Conservation (phyloP, 306 rosid genomes). For the Senna siamea region DNA sequence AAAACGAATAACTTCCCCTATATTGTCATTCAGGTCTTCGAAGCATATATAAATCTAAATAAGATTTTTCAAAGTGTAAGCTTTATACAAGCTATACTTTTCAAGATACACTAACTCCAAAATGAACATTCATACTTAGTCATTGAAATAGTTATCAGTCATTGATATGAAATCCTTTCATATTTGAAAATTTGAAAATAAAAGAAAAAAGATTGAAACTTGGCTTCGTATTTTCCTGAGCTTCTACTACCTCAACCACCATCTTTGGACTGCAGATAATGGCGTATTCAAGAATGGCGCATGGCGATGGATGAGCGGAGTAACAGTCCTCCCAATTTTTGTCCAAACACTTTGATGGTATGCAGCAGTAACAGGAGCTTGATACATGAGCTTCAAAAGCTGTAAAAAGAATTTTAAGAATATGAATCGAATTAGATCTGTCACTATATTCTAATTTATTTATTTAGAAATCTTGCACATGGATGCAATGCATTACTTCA, state of each 20-base stretch:
- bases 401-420: conserved; percentile 34
- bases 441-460: neutral
- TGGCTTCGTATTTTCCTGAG: neutral
- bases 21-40: too few relatives aligned
- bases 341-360: conserved; percentile 92
- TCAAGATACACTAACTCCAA: neutral
- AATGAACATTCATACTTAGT: neutral
- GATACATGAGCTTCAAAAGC: conserved; percentile 95
- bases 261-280: conserved; percentile 73
- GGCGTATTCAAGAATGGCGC: conserved; percentile 77
- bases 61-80: too few relatives aligned
- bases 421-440: neutral
- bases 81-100: neutral
- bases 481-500: neutral
- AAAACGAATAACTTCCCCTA: too few relatives aligned
- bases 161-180: neutral
- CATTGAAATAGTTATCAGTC: neutral
- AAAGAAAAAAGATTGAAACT: neutral
- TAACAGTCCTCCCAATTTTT: conserved; percentile 61
- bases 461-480: conserved; percentile 1
- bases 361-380: conserved; percentile 77
- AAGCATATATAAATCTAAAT: too few relatives aligned
- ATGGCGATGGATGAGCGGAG: conserved; percentile 66
- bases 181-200: neutral
- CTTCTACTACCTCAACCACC: conserved; percentile 93